phyloP scores from a whole-genome alignment of 2,329 filamentous ascomycete genomes.

The Apiospora kogelbergensis region DNA sequence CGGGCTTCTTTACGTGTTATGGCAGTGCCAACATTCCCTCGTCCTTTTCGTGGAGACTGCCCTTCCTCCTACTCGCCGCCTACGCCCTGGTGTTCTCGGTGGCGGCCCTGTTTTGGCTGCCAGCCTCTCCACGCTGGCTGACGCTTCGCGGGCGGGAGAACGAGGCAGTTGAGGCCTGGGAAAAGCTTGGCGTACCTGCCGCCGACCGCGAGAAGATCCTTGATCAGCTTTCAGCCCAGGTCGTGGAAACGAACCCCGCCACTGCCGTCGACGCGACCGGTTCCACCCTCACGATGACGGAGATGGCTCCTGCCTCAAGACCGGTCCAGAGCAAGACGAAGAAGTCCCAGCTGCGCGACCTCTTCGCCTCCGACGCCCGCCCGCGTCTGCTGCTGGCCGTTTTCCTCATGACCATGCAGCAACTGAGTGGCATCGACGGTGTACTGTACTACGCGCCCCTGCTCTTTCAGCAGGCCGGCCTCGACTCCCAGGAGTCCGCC shows the following conservation, averaged over 20 bases:
- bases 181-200: constrained; percentile 9
- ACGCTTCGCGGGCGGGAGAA: background rate
- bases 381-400: constrained; percentile 11
- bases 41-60: constrained; percentile 15
- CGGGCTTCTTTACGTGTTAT: constrained; percentile 18
- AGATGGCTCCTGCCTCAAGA: background rate
- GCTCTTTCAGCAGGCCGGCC: constrained; percentile 17
- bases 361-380: constrained; percentile 10
- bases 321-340: background rate
- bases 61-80: constrained; percentile 13
- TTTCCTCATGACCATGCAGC: constrained; percentile 18
- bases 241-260: background rate
- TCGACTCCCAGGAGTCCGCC: constrained; percentile 7
- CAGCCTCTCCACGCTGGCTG: constrained; percentile 16
- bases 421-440: constrained; percentile 18
- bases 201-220: constrained; percentile 16
- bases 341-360: background rate
- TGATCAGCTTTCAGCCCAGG: background rate
- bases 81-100: constrained; percentile 7
- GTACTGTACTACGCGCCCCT: constrained; percentile 18
- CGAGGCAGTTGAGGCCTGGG: constrained; percentile 12
- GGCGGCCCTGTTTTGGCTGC: constrained; percentile 8
- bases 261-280: background rate
- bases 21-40: constrained; percentile 12
- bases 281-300: background rate